Evolutionary conservation across 176 grass and related monocot species (phyloP).

Genomic region (Rhynchospora tenuis): DNA sequence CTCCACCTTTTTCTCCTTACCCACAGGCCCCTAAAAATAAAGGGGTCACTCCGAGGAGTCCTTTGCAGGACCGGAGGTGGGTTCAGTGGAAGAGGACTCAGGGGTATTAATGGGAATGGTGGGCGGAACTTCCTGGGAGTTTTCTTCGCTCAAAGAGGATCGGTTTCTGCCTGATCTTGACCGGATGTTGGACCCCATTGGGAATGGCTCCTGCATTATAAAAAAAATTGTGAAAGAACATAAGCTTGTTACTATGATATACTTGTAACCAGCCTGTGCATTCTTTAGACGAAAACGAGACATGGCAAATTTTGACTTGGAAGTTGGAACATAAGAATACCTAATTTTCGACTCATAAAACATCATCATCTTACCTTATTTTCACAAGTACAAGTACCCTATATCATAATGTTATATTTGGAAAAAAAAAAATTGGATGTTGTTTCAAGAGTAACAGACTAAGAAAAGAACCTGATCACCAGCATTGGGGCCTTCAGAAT

Average conservation of each 20-base stretch:
- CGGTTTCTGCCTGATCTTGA: constrained; percentile 69
- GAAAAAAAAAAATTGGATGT: neutral
- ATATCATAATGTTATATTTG: neutral
- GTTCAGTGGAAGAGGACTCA: constrained; percentile 28
- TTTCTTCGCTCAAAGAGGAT: constrained; percentile 51
- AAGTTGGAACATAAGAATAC: too few species aligned
- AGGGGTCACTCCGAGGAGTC: constrained; percentile 50
- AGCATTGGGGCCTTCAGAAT: constrained; percentile 90
- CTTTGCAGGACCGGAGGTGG: constrained; percentile 37
- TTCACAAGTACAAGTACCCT: neutral
- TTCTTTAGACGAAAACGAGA: neutral
- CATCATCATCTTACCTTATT: neutral
- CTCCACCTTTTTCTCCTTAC: neutral
- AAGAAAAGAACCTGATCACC: constrained; percentile 68
- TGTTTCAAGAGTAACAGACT: neutral
- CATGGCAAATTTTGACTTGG: neutral
- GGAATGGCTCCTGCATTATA: constrained; percentile 71
- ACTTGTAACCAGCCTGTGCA: neutral
- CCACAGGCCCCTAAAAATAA: neutral
- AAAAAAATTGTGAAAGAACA: neutral
- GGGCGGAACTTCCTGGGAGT: constrained; percentile 43
- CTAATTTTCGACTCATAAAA: neutral
- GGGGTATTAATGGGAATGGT: constrained; percentile 28
- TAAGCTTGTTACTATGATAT: neutral
- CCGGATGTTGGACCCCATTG: constrained; percentile 69